A percentile compares a stretch with the other conserved stretches of the same genome.
Evolutionary conservation across 495 filamentous ascomycete species (phyloP).

Genomic region (Hypoxylon cercidicola): DNA sequence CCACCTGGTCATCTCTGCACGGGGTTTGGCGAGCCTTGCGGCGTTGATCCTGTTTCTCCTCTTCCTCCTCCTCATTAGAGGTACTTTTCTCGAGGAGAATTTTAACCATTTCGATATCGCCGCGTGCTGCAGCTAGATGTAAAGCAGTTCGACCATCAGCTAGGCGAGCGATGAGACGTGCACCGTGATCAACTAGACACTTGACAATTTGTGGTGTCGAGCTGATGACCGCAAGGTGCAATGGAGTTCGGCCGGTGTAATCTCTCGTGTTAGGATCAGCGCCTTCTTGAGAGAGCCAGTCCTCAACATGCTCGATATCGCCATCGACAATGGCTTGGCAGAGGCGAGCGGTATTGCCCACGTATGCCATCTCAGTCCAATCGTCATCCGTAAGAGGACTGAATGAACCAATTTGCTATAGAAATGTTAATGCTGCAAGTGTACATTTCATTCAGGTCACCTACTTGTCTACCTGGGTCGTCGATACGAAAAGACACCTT

Average conservation of each 20-base stretch:
- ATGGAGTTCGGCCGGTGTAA: slow-evolving; percentile 81
- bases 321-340: slow-evolving; percentile 81
- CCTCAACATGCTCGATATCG: slow-evolving; percentile 71
- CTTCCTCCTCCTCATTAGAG: slow-evolving; percentile 73
- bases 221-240: slow-evolving; percentile 76
- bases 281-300: slow-evolving; percentile 71
- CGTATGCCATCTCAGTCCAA: slow-evolving; percentile 84
- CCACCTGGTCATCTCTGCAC: slow-evolving; percentile 6
- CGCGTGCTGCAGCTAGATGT: slow-evolving; percentile 77
- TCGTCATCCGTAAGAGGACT: slow-evolving; percentile 83
- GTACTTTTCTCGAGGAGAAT: slow-evolving; percentile 75
- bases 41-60: slow-evolving; percentile 63
- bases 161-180: slow-evolving; percentile 74
- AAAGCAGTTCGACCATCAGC: slow-evolving; percentile 82
- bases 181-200: slow-evolving; percentile 74
- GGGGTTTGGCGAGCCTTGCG: slow-evolving; percentile 46
- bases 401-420: slow-evolving; percentile 68
- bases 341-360: slow-evolving; percentile 74
- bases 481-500: slow-evolving; percentile 76
- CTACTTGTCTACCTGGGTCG: slow-evolving; percentile 78
- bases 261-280: slow-evolving; percentile 72
- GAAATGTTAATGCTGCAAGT: slow-evolving; percentile 9
- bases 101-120: slow-evolving; percentile 72
- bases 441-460: slow-evolving; percentile 40
- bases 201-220: slow-evolving; percentile 76